These are phyloP conservation scores for Berkeleyomyces basicola DNA, from an alignment of 2,329 filamentous ascomycete genomes.

Conservation along the genomic window DNA sequence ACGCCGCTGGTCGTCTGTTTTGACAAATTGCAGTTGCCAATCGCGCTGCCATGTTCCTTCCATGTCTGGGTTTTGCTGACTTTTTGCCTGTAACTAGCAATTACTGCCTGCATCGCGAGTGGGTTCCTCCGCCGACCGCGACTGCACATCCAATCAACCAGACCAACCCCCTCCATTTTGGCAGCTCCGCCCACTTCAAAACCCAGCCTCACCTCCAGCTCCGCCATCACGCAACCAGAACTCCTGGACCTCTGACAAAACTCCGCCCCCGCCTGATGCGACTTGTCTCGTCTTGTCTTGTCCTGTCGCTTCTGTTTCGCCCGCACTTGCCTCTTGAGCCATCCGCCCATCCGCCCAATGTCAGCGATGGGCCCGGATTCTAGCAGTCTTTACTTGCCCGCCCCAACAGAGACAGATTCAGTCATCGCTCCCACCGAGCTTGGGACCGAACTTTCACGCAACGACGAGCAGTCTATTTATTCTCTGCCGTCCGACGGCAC, in stretches of 20 bases:
- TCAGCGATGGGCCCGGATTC: constrained; percentile 36
- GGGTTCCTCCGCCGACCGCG: not conserved
- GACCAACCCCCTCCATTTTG: not conserved
- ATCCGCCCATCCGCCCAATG: not conserved
- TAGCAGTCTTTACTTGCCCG: constrained; percentile 49
- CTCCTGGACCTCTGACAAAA: no score
- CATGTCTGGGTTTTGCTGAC: not conserved
- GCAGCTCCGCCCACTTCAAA: not conserved
- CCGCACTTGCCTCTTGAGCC: not conserved
- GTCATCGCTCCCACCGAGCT: constrained; percentile 37
- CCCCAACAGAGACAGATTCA: constrained; percentile 48
- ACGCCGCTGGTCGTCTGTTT: no score
- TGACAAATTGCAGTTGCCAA: no score
- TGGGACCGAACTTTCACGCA: constrained; percentile 51
- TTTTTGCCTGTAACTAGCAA: not conserved
- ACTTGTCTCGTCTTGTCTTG: not conserved
- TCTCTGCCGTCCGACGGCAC: constrained; percentile 76
- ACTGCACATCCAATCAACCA: not conserved
- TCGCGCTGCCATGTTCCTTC: no score
- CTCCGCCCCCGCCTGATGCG: no score
- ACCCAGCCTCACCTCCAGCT: no score
- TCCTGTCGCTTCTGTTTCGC: constrained; percentile 14
- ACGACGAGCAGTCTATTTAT: constrained; percentile 56
- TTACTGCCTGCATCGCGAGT: not conserved
- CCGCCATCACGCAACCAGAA: no score